These are phyloP conservation scores for Dactylonectria estremocensis DNA, from an alignment of 2,329 filamentous ascomycete species.

Conservation along the genomic window DNA sequence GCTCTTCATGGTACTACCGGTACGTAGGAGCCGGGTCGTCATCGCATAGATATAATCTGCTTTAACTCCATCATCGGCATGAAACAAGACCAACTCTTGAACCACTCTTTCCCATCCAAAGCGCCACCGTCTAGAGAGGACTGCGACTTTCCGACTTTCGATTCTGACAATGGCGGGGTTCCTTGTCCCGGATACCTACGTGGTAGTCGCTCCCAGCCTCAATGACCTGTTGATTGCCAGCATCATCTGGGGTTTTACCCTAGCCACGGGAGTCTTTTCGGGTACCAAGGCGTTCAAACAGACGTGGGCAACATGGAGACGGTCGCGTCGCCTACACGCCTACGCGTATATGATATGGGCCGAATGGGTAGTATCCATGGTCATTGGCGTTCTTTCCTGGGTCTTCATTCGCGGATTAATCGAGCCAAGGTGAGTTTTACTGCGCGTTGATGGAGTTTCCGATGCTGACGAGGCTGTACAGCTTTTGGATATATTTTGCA, in stretches of 20 bases:
- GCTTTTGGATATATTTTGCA: conserved; percentile 41
- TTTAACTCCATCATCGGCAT: too few species aligned
- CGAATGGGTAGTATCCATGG: conserved; percentile 38
- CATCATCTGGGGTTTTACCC: conserved; percentile 46
- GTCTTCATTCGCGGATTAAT: conserved; percentile 39
- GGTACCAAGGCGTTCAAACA: conserved; percentile 40
- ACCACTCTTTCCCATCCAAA: too few species aligned
- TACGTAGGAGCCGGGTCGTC: too few species aligned
- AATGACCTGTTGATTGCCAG: conserved; percentile 42
- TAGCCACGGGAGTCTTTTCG: conserved; percentile 40
- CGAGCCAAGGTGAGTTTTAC: conserved; percentile 31
- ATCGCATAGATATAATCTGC: too few species aligned
- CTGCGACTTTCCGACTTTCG: too few species aligned
- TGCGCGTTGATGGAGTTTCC: too few species aligned
- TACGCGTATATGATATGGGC: conserved; percentile 45
- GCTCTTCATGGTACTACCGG: too few species aligned
- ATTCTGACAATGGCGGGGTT: conserved; percentile 19
- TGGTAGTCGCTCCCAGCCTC: conserved; percentile 25
- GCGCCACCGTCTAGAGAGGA: too few species aligned
- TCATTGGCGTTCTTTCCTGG: conserved; percentile 43
- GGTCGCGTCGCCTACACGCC: conserved; percentile 17
- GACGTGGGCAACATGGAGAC: conserved; percentile 36
- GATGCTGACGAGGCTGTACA: neutral
- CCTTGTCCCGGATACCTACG: conserved; percentile 37
- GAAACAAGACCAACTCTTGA: too few species aligned